phyloP scores from a whole-genome alignment of 2,329 filamentous ascomycete species.

The Monosporascus sp. region DNA sequence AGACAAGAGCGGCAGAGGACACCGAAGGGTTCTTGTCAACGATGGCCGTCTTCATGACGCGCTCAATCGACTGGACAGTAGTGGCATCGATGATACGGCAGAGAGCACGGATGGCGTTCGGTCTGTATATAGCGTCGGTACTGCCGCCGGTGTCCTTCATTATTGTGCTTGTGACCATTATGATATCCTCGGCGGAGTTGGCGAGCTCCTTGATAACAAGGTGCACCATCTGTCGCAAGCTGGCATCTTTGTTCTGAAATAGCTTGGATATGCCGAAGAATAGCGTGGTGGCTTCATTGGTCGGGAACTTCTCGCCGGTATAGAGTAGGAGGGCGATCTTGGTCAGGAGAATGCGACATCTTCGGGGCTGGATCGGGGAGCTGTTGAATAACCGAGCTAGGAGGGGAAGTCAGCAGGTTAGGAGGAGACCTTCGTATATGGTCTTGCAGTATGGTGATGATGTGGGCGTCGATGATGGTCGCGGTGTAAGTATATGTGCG shows the following conservation, averaged over 20 bases:
- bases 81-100: conserved; percentile 96
- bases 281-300: conserved; percentile 93
- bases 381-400: conserved; percentile 94
- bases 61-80: conserved; percentile 95
- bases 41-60: conserved; percentile 97
- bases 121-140: conserved; percentile 88
- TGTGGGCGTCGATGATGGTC: background rate
- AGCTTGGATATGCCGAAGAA: conserved; percentile 99
- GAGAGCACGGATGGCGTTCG: conserved; percentile 91
- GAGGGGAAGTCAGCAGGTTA: conserved; percentile 27
- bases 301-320: conserved; percentile 94
- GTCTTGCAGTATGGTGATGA: conserved; percentile 10
- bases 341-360: conserved; percentile 94
- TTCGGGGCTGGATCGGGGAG: conserved; percentile 91
- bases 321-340: conserved; percentile 96
- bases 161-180: conserved; percentile 99
- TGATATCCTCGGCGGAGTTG: conserved; percentile 93
- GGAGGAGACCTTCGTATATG: conserved; percentile 18
- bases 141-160: conserved; percentile 99
- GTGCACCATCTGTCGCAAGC: conserved; percentile 97
- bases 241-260: conserved; percentile 99
- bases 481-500: background rate
- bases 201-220: conserved; percentile 97
- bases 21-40: conserved; percentile 99
- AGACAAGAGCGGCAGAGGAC: conserved; percentile 90